Conservation (phyloP, 495 filamentous ascomycete genomes). For the Pseudevernia furfuracea region DNA sequence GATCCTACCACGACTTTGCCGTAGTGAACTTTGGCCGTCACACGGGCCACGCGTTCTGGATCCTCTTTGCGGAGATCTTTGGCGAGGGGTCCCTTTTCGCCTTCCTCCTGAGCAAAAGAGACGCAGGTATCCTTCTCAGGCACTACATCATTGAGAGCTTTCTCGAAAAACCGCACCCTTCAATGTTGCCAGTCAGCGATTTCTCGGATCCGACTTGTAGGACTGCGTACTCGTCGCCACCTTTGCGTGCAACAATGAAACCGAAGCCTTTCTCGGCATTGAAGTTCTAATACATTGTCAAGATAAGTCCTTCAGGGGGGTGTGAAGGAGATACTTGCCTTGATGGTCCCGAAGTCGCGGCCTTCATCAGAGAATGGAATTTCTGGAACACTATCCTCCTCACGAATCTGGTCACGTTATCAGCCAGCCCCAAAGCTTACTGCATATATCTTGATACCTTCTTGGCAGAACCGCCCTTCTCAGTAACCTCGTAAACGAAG, state of each 20-base stretch:
- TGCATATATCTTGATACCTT: background rate
- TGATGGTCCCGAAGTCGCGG: constrained; percentile 16
- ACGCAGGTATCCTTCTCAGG: constrained; percentile 12
- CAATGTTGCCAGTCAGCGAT: background rate
- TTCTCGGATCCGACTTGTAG: background rate
- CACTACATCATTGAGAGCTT: constrained; percentile 4
- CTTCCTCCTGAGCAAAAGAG: constrained; percentile 10
- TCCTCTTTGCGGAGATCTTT: constrained; percentile 15
- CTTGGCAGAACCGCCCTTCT: constrained; percentile 19
- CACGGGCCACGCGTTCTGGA: constrained; percentile 11
- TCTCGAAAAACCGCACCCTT: constrained; percentile 6
- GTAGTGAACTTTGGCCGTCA: constrained; percentile 14
- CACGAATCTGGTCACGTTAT: background rate
- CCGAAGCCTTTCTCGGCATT: constrained; percentile 10
- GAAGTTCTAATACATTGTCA: constrained; percentile 3
- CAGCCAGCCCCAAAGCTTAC: background rate
- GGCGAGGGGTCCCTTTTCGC: constrained; percentile 9
- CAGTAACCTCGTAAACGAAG: constrained; percentile 9
- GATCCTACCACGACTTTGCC: constrained; percentile 10
- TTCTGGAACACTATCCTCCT: constrained; percentile 16
- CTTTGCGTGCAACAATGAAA: constrained; percentile 2
- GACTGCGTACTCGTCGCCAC: background rate
- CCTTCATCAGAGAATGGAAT: constrained; percentile 12
- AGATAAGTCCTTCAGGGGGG: too few relatives aligned
- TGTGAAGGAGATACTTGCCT: background rate